Percentiles rank a stretch among this genome's conserved stretches.
Evolutionary conservation across 2,329 filamentous ascomycete genomes (phyloP).

Genomic region (Arthrobotrys pseudoclavata): DNA sequence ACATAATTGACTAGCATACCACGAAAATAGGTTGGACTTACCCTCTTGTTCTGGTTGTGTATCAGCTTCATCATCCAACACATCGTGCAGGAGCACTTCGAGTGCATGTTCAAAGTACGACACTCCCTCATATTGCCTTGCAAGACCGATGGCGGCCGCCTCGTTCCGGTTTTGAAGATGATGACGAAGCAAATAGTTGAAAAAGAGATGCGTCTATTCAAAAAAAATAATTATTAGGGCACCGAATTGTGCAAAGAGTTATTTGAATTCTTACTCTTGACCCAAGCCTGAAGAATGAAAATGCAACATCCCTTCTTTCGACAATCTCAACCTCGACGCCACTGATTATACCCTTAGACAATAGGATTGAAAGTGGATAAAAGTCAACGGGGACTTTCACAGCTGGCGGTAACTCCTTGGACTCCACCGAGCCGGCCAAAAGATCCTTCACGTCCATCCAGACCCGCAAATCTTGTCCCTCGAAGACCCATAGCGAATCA

Average conservation of each 20-base stretch:
- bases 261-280: constrained; percentile 77
- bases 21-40: constrained; percentile 71
- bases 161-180: constrained; percentile 82
- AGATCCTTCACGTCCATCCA: constrained; percentile 93
- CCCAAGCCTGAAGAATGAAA: constrained; percentile 88
- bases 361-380: constrained; percentile 87
- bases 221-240: constrained; percentile 4
- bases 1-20: constrained; percentile 69
- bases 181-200: constrained; percentile 86
- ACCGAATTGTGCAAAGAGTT: not conserved
- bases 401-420: constrained; percentile 78
- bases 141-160: constrained; percentile 83
- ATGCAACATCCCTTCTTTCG: constrained; percentile 91
- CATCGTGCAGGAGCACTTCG: constrained; percentile 90
- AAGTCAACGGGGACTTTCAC: constrained; percentile 91
- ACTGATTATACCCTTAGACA: constrained; percentile 90
- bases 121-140: constrained; percentile 85
- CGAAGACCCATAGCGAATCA: constrained; percentile 95
- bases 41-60: constrained; percentile 74
- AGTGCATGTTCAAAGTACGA: constrained; percentile 94
- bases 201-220: constrained; percentile 85
- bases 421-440: constrained; percentile 73
- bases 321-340: constrained; percentile 93
- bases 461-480: constrained; percentile 79
- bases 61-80: constrained; percentile 95